Evolutionary conservation across 495 filamentous ascomycete species (phyloP).

Genomic region (Penicillium manginii): DNA sequence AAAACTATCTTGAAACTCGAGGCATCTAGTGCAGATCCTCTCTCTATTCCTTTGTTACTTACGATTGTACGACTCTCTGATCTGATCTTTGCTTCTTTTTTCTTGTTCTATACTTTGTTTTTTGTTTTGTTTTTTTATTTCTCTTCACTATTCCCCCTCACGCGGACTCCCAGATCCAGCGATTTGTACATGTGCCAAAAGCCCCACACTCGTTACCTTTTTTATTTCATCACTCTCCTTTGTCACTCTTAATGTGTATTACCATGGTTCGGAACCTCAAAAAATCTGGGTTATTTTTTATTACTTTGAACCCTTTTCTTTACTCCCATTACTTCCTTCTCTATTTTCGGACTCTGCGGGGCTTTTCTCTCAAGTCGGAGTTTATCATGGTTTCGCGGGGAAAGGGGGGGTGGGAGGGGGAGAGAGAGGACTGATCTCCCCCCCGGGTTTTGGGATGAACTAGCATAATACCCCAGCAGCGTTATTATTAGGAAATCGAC

Average conservation of each 20-base stretch:
- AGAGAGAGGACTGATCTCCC: not conserved
- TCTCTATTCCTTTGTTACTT: conserved; percentile 4
- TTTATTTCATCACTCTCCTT: conserved; percentile 31
- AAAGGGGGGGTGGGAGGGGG: conserved; percentile 8
- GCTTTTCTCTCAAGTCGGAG: not conserved
- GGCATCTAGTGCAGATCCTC: conserved; percentile 7
- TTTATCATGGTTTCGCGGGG: conserved; percentile 14
- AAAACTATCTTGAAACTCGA: not conserved
- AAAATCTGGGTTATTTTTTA: conserved; percentile 28
- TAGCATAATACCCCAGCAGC: conserved; percentile 25
- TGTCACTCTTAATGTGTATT: conserved; percentile 47
- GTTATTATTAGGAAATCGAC: conserved; percentile 13
- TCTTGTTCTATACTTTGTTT: conserved; percentile 25
- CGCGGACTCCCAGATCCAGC: conserved; percentile 16
- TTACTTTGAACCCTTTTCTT: conserved; percentile 17
- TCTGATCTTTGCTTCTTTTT: conserved; percentile 17
- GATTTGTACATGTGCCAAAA: conserved; percentile 40
- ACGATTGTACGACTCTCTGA: conserved; percentile 30
- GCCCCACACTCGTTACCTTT: conserved; percentile 24
- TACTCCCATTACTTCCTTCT: conserved; percentile 14
- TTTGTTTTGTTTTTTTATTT: conserved; percentile 25
- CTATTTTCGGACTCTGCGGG: conserved; percentile 1
- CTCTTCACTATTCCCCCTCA: conserved; percentile 26
- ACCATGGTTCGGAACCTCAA: conserved; percentile 32
- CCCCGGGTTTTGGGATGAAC: conserved; percentile 12